Conservation (phyloP, 1,284 basidiomycete genomes). For the Pseudozyma flocculosa region DNA sequence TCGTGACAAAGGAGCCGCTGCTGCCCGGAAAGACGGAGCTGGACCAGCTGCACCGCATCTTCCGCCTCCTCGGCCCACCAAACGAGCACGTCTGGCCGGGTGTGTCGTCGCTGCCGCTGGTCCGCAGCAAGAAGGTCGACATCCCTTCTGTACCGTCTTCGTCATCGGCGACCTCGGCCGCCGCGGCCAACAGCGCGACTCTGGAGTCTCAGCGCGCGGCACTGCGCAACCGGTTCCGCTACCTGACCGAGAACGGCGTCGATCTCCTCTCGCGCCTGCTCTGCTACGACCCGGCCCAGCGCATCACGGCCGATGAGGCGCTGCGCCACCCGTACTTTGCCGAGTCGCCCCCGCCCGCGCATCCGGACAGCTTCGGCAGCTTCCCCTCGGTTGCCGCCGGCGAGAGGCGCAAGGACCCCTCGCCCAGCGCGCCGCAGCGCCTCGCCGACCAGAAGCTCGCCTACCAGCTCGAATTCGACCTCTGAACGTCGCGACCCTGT, state of each 20-base stretch:
- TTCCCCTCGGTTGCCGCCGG: slow-evolving; percentile 97
- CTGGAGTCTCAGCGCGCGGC: too few relatives aligned
- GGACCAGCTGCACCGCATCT: slow-evolving; percentile 77
- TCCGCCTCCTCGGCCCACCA: slow-evolving; percentile 86
- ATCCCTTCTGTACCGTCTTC: background rate
- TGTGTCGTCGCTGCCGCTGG: slow-evolving; percentile 73
- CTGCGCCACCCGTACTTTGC: slow-evolving; percentile 84
- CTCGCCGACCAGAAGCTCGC: background rate
- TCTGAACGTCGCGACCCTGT: too few relatives aligned
- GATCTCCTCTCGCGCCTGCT: slow-evolving; percentile 80
- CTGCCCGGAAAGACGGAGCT: slow-evolving; percentile 95
- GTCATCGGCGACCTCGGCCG: too few relatives aligned
- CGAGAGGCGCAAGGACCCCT: slow-evolving; percentile 63
- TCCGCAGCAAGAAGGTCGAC: slow-evolving; percentile 64
- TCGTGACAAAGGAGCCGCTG: slow-evolving; percentile 87
- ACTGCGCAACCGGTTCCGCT: slow-evolving; percentile 64
- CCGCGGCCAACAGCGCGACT: too few relatives aligned
- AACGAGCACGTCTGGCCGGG: slow-evolving; percentile 84
- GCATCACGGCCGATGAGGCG: slow-evolving; percentile 85
- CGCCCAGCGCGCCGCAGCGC: background rate
- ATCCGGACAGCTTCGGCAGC: slow-evolving; percentile 93
- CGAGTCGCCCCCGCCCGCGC: slow-evolving; percentile 90
- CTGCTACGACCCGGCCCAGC: slow-evolving; percentile 80
- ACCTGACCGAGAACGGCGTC: slow-evolving; percentile 68
- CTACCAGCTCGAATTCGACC: slow-evolving; percentile 1